phyloP scores from a whole-genome alignment of 306 rosid genomes.

The Fagus sylvatica region DNA sequence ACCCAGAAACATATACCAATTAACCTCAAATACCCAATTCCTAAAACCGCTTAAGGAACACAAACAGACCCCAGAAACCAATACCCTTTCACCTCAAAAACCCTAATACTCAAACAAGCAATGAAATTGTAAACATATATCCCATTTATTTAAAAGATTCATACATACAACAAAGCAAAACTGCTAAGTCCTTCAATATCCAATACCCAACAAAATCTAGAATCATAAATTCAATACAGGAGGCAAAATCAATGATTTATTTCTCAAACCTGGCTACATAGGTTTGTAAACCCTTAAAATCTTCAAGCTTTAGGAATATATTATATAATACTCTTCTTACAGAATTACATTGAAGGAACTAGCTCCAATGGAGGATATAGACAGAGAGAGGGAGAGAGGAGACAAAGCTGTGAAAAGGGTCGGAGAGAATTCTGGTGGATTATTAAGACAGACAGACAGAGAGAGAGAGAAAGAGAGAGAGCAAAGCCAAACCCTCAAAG shows the following conservation, averaged over 20 bases:
- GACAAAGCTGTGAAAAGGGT: conserved; percentile 37
- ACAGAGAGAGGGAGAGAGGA: conserved; percentile 28
- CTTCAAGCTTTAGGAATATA: conserved; percentile 34
- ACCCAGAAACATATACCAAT: conserved; percentile 32
- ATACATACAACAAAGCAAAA: conserved; percentile 27
- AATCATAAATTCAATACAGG: conserved; percentile 33
- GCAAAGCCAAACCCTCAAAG: conserved; percentile 61
- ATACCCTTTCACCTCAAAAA: conserved; percentile 42
- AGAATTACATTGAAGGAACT: conserved; percentile 25
- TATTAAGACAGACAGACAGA: not conserved
- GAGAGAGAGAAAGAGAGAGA: not conserved
- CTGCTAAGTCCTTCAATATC: conserved; percentile 12
- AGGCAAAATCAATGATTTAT: conserved; percentile 20
- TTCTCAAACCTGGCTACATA: conserved; percentile 40
- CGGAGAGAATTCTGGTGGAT: conserved; percentile 41
- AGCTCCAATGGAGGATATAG: conserved; percentile 30
- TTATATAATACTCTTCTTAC: conserved; percentile 30
- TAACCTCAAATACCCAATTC: conserved; percentile 47
- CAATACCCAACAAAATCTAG: conserved; percentile 32
- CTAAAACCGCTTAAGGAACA: conserved; percentile 28
- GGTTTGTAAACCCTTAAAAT: conserved; percentile 25
- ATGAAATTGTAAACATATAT: conserved; percentile 23
- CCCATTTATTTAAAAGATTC: conserved; percentile 25
- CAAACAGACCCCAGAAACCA: conserved; percentile 30
- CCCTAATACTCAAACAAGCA: conserved; percentile 62